Percentiles rank a stretch among this genome's conserved stretches.
Evolutionary conservation across 345 rosid genomes (phyloP).

Genomic region (Cochlearia excelsa): DNA sequence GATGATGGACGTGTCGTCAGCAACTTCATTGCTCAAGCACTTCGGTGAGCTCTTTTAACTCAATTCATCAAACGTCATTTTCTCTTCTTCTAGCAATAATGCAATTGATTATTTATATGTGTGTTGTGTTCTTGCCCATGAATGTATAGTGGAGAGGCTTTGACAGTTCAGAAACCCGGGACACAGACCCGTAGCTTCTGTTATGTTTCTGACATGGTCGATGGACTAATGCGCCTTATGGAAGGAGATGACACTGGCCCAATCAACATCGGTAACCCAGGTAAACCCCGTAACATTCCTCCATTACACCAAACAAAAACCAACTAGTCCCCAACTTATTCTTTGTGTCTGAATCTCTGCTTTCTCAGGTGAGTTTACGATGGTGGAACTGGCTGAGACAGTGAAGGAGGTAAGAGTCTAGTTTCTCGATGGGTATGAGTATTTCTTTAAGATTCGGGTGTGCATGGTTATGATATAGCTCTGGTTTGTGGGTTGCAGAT

Average conservation of each 20-base stretch:
- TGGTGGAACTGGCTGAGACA: conserved; percentile 84
- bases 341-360: not conserved
- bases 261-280: conserved; percentile 97
- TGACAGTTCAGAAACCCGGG: conserved; percentile 96
- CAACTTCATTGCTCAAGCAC: conserved; percentile 99
- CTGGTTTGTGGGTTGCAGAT: conserved; percentile 44
- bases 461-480: not conserved
- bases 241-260: conserved; percentile 95
- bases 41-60: conserved; percentile 48
- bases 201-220: conserved; percentile 96
- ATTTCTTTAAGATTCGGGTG: not conserved
- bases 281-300: conserved; percentile 28
- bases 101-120: not conserved
- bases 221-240: conserved; percentile 95
- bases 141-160: conserved; percentile 61
- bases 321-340: not conserved
- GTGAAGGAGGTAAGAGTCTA: conserved; percentile 73
- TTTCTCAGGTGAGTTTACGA: conserved; percentile 78
- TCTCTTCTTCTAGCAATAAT: not conserved
- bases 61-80: not conserved
- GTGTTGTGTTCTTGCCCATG: conserved; percentile 9
- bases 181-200: conserved; percentile 98
- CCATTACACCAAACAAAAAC: not conserved
- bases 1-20: conserved; percentile 99
- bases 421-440: not conserved